Conservation (phyloP, 495 filamentous ascomycete species). For the Neurospora sp. region DNA sequence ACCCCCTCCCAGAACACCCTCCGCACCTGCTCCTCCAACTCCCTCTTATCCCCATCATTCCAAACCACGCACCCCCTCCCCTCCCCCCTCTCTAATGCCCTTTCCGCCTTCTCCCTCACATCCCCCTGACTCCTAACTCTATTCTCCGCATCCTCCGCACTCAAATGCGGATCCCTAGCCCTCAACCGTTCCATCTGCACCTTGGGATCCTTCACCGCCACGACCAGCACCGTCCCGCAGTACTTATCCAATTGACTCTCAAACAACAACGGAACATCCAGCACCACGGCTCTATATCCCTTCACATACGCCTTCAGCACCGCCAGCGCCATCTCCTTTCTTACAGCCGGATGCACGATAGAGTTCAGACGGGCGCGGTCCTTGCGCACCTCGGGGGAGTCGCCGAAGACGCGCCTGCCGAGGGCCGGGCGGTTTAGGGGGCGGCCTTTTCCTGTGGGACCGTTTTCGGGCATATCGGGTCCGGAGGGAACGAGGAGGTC, state of each 20-base stretch:
- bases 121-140: conserved; percentile 76
- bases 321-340: conserved; percentile 60
- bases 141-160: conserved; percentile 68
- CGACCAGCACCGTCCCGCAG: conserved; percentile 75
- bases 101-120: conserved; percentile 67
- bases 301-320: conserved; percentile 54
- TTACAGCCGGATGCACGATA: conserved; percentile 87
- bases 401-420: conserved; percentile 76
- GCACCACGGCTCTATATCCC: conserved; percentile 77
- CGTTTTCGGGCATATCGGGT: conserved; percentile 31
- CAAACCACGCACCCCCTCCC: conserved; percentile 64
- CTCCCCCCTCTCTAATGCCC: conserved; percentile 53
- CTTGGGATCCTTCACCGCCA: conserved; percentile 61
- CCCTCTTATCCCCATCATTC: conserved; percentile 70
- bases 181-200: conserved; percentile 72
- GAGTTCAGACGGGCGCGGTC: conserved; percentile 69
- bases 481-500: conserved; percentile 59
- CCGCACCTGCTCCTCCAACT: conserved; percentile 54
- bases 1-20: conserved; percentile 42
- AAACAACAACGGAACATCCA: conserved; percentile 88
- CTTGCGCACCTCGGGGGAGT: conserved; percentile 46
- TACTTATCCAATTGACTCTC: conserved; percentile 71
- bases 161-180: conserved; percentile 62
- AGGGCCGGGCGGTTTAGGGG: conserved; percentile 80
- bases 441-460: conserved; percentile 41